Percentiles rank a stretch among this genome's conserved stretches.
Conservation (phyloP, 768 basidiomycete genomes). For the Sistotremastrum niveocremeum region DNA sequence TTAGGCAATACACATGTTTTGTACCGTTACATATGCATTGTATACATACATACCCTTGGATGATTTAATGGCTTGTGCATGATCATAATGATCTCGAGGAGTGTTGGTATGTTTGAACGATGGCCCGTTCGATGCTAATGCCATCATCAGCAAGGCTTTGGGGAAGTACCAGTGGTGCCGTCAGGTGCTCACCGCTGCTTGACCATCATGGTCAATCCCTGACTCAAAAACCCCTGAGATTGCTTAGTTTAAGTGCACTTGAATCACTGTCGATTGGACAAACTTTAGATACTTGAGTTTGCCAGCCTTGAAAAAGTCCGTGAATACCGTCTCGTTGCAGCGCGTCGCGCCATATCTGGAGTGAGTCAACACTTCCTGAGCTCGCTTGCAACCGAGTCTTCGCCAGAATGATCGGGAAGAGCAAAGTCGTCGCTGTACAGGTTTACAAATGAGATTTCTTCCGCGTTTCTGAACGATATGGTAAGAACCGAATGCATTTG, state of each 20-base stretch:
- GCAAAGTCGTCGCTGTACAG: slow-evolving; percentile 25
- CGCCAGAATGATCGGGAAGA: slow-evolving; percentile 48
- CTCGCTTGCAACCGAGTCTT: slow-evolving; percentile 38
- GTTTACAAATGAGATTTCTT: neutral
- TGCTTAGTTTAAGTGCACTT: slow-evolving; percentile 5
- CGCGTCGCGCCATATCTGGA: too few relatives aligned
- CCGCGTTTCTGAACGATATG: neutral
- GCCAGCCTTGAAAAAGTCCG: too few relatives aligned
- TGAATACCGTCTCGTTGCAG: too few relatives aligned
- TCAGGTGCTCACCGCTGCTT: slow-evolving; percentile 32
- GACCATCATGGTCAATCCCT: slow-evolving; percentile 44
- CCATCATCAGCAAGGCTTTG: neutral
- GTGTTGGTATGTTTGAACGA: neutral
- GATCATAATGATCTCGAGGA: too few relatives aligned
- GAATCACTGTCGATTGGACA: slow-evolving; percentile 3
- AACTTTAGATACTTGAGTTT: too few relatives aligned
- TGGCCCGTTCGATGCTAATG: slow-evolving; percentile 5
- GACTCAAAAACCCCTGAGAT: slow-evolving; percentile 37
- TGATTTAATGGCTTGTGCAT: too few relatives aligned
- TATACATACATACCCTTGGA: too few relatives aligned
- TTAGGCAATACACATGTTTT: too few relatives aligned
- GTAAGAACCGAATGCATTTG: slow-evolving; percentile 32
- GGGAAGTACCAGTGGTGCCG: neutral
- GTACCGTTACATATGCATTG: too few relatives aligned
- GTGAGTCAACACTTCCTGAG: too few relatives aligned